Base-by-base conservation (phyloP, 2,329 filamentous ascomycete genomes). In the Verticillium klebahnii region DNA sequence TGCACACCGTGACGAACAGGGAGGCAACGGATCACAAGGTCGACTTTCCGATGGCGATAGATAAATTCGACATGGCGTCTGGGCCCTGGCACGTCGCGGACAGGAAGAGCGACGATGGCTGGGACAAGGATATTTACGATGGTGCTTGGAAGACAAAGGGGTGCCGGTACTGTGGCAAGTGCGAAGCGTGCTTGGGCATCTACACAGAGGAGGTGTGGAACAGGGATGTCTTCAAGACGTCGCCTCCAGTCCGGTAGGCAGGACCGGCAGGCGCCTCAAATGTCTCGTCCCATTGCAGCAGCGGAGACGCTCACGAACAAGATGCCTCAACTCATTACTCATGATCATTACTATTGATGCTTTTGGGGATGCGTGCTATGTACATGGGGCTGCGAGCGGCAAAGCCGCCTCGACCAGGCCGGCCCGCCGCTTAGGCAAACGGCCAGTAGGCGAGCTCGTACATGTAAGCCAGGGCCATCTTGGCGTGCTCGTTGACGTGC, bases 401-500 rank as follows among this genome's bases (percentile, higher is more conserved):
- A 50, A 5, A 9, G 1, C 40, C 40, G n/a, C 6, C 8, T 50
- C 40, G 5, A 17, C 9, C 34, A 14, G 2, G 2, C 34, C 14
- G 11, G 34, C 12, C 34, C 34, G 1, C 34, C 19, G 45, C 19
- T 5, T 52, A 52, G 45, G 54, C 54, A 32, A 56, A 56, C 5
- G 54, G 25, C 54, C 54, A 65, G 39, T 65, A 63, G 1, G 61
- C 76, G 37, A 82, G 68, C 72, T 83, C 80, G 59, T 81, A 82
- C 2, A 73, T 73, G 63, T 80, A 81, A 0, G 78, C 80, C 19
- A 80, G 69, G 6, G 78, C 80, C 68, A 82, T 70, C 70, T 77
- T 77, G 32, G 84, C 85, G 70, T 89, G 87, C 75, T 89, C 84
- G 14, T 87, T 74, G 78, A 89, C 86, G 72, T 89, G 87, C 66